These are phyloP conservation scores for Nicotiana benthamiana DNA, from an alignment of 257 asterid species.

Conservation along the genomic window DNA sequence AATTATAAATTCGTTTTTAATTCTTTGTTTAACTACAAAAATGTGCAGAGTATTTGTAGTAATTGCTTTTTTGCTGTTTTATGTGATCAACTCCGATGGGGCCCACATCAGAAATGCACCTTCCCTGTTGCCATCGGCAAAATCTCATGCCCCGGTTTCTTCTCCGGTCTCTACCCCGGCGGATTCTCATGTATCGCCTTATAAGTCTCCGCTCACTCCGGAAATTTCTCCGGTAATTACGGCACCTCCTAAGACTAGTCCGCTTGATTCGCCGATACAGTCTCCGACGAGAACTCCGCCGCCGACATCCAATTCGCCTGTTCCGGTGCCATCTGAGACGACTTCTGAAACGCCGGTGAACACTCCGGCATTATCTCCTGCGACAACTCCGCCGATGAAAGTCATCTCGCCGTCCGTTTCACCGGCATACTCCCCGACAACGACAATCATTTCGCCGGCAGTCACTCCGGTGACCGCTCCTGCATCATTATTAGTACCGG, in stretches of 20 bases:
- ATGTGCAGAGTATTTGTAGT: constrained; percentile 26
- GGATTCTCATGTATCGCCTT: constrained; percentile 27
- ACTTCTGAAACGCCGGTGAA: not conserved
- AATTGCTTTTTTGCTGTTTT: constrained; percentile 20
- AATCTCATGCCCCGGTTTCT: constrained; percentile 16
- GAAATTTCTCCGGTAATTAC: constrained; percentile 3
- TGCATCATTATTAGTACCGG: not conserved
- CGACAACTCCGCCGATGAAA: too few relatives aligned
- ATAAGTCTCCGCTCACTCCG: constrained; percentile 40
- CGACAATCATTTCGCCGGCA: not conserved
- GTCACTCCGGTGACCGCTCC: not conserved
- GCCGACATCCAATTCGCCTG: constrained; percentile 20
- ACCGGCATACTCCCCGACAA: not conserved
- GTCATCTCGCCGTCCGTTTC: not conserved
- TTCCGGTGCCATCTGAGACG: constrained; percentile 34
- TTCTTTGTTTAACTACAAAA: not conserved
- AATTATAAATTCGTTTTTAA: not conserved
- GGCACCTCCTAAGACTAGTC: constrained; percentile 28
- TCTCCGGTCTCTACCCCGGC: constrained; percentile 25
- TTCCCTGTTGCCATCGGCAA: constrained; percentile 27
- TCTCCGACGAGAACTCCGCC: constrained; percentile 31
- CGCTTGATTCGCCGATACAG: constrained; percentile 28
- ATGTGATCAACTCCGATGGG: constrained; percentile 25
- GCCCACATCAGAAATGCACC: constrained; percentile 46
- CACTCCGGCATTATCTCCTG: not conserved